Evolutionary conservation across 1,139 yeast genomes (phyloP), one percentile per base, ranked within the genome.

Genomic region (Debaryomycetaceae sp.): DNA sequence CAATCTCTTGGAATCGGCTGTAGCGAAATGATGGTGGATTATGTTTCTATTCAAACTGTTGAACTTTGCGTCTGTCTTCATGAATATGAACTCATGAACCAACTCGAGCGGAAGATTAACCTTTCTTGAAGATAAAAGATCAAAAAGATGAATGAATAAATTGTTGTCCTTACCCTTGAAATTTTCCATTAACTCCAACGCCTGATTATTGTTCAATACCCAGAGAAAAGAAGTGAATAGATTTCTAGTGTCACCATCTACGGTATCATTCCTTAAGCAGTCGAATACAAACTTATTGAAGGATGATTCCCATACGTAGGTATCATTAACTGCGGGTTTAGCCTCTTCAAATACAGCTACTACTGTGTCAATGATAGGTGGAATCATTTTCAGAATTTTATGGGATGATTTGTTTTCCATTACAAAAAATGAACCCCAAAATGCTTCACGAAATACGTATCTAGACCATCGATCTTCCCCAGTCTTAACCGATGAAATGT

Each of bases 161-260:
- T 30, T 17, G n/a, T 29, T 22, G 8, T 43, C 41, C n/a, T 31
- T 22, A 30, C 15, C 9, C 5, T 35, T 35, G 13, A 18, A 11
- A 4, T 13, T 29, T 9, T 36, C 33, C 13, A 38, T 19, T 15
- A 36, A 37, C 19, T 39, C 30, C 26, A 8, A 2, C 24, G 55
- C 31, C 37, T 52, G 60, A 1, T 46, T 48, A 26, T 50, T 48
- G 3, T 56, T 40, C 19, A 65, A 48, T 3, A 56, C 38, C 70
- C 69, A 65, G 14, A 46, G 32, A 34, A 56, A 58, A 17, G 47
- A 51, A 7, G 44, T 22, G 26, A 22, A 11, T 8, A 22, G 11
- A 2, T 8, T 8, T 22, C 2, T 22, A 22, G 7, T 11, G 16
- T 47, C 48, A 3, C 44, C 46, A 8, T 29, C 28, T 22, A 3